Percentiles rank a stretch among this genome's conserved stretches.
phyloP scores from a whole-genome alignment of 2,329 filamentous ascomycete genomes.

The Verticillium dahliae region DNA sequence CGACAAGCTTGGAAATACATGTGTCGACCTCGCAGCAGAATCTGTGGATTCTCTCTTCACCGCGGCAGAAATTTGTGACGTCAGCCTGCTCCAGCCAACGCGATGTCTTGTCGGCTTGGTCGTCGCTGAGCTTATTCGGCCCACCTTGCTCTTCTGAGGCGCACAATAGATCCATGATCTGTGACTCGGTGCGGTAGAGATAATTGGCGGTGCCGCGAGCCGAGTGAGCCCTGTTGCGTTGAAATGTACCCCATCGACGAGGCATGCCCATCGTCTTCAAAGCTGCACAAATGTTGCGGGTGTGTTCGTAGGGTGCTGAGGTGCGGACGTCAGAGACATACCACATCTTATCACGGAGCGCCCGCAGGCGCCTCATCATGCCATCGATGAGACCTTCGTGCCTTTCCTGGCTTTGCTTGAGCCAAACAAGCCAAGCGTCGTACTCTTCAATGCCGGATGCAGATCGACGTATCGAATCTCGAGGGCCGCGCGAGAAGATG shows the following conservation, averaged over 20 bases:
- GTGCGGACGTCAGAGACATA: constrained; percentile 91
- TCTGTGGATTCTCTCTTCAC: constrained; percentile 89
- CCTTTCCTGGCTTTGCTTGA: constrained; percentile 75
- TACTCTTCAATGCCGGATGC: constrained; percentile 71
- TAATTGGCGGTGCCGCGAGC: constrained; percentile 48
- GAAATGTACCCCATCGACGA: constrained; percentile 46
- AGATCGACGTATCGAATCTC: constrained; percentile 62
- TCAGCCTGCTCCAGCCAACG: constrained; percentile 76
- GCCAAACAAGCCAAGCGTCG: constrained; percentile 75
- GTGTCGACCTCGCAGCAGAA: constrained; percentile 87
- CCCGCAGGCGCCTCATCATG: constrained; percentile 67
- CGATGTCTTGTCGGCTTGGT: constrained; percentile 79
- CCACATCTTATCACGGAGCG: constrained; percentile 95
- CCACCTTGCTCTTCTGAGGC: constrained; percentile 79
- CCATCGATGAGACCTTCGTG: constrained; percentile 68
- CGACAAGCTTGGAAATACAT: constrained; percentile 79
- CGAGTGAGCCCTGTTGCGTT: constrained; percentile 24
- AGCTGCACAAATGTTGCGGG: constrained; percentile 77
- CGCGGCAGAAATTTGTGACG: constrained; percentile 89
- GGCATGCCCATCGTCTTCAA: constrained; percentile 82
- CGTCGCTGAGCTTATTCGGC: constrained; percentile 91
- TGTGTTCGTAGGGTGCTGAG: constrained; percentile 81
- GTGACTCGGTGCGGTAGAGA: constrained; percentile 73
- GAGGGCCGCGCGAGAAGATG: constrained; percentile 66
- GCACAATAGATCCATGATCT: constrained; percentile 81